Evolutionary conservation across 345 rosid species (phyloP), one percentile per base, ranked within the genome.

Genomic region (Brassica carinata): DNA sequence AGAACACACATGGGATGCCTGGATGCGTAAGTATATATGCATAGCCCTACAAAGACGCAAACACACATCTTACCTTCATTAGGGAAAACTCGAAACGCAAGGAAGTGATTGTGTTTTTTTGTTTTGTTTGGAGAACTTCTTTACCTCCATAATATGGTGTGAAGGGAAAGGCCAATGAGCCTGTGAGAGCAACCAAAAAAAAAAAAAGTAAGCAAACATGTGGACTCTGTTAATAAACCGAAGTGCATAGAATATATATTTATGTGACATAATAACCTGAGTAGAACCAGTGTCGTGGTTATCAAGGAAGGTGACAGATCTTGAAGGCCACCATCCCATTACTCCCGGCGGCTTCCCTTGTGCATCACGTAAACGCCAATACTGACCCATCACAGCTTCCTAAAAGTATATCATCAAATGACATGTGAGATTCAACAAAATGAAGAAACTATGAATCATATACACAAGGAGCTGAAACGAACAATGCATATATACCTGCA

Each of bases 301-400:
- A 77, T 94, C 98, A 19, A 94, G 85, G 81, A 92, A 91, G 4
- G 98, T 91, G 64, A 90, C 94, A 33, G 97, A 86, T 87, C 97
- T 91, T 18, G 95, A 94, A 71, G 97, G 93, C 98, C 98, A 94
- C 98, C 91, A 90, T 77, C 97, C 98, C 88, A 94, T 83, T 75
- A 92, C 91, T 65, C 97, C 97, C 0, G 98, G 94, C 57, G 97
- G 98, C 87, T 94, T 94, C 75, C 97, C 98, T 79, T 88, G 89
- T 1, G 91, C 66, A 74, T 94, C 97, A 77, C 90, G 79, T 77
- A 94, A 86, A 74, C 93, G 94, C 98, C 98, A 87, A 36, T 82
- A 85, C 83, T 90, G 93, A 67, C 97, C 97, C 83, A 89, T 92
- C 0, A 91, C 98, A 38, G 98, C 98, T 85, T 92, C 98, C 95